phyloP scores from a whole-genome alignment of 257 asterid genomes.

The Leonotis leonurus region DNA sequence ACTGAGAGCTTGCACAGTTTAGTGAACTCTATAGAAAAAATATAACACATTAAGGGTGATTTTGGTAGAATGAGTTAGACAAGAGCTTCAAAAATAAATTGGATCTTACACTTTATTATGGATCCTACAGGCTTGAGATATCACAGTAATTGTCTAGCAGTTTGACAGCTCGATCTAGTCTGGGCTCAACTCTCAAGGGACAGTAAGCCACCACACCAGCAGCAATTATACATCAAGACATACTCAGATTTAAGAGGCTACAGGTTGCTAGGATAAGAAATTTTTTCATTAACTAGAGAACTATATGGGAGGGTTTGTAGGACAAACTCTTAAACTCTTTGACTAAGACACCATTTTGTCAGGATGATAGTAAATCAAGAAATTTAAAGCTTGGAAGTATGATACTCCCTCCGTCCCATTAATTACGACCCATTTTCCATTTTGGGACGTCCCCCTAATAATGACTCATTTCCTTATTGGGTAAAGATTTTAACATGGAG shows the following conservation, averaged over 20 bases:
- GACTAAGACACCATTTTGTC: not conserved
- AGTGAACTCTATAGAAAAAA: not conserved
- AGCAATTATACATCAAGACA: not conserved
- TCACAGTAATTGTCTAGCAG: not conserved
- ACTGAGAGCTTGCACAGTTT: constrained; percentile 1
- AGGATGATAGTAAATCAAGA: not conserved
- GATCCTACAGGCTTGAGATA: not conserved
- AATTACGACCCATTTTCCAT: too few species aligned
- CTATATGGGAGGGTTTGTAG: not conserved
- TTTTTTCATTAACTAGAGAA: not conserved
- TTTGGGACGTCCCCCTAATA: too few species aligned
- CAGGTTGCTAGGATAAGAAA: not conserved
- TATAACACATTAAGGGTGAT: not conserved
- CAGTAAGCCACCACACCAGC: not conserved
- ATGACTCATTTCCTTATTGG: too few species aligned
- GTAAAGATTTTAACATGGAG: too few species aligned
- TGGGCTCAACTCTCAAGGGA: not conserved
- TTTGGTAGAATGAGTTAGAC: not conserved
- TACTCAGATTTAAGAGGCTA: not conserved
- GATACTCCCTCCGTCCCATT: too few species aligned
- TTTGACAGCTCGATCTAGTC: not conserved
- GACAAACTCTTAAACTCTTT: not conserved
- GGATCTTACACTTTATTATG: not conserved
- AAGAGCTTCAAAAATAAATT: not conserved
- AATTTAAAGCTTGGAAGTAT: not conserved